A percentile compares a stretch with the other conserved stretches of the same genome.
Evolutionary conservation across 2,329 filamentous ascomycete species (phyloP).

Genomic region (Keithomyces neogunnii): DNA sequence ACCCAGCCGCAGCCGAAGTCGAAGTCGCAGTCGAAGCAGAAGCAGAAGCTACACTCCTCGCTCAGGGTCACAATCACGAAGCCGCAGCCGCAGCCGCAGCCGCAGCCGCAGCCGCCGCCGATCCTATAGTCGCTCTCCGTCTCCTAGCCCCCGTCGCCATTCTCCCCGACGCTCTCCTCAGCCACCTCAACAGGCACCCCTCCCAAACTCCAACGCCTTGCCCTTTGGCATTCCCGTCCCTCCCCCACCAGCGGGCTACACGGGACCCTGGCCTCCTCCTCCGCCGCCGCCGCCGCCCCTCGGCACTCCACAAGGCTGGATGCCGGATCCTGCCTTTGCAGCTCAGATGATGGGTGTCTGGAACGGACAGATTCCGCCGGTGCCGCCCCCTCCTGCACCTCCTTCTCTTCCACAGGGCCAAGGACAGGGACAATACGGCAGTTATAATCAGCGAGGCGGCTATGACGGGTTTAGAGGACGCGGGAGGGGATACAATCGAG

Average conservation of each 20-base stretch:
- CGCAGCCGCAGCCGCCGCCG: constrained; percentile 11
- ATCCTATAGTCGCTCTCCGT: constrained; percentile 9
- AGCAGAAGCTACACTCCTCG: constrained; percentile 24
- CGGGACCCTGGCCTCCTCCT: constrained; percentile 32
- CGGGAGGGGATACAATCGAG: constrained; percentile 6
- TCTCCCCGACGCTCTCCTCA: constrained; percentile 14
- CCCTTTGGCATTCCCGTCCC: constrained; percentile 12
- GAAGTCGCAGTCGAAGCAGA: constrained; percentile 17
- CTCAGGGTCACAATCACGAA: constrained; percentile 17
- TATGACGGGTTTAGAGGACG: constrained; percentile 20
- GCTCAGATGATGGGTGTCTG: constrained; percentile 19
- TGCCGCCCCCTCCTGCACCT: constrained; percentile 9
- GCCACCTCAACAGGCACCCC: constrained; percentile 16
- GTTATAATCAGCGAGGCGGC: constrained; percentile 17
- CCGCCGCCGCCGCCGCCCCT: constrained; percentile 17
- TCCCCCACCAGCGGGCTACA: constrained; percentile 29
- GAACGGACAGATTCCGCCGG: constrained; percentile 14
- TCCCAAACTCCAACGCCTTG: constrained; percentile 6
- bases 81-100: constrained; percentile 13
- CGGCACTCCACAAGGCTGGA: constrained; percentile 17
- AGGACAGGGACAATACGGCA: constrained; percentile 11
- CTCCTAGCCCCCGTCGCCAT: constrained; percentile 10
- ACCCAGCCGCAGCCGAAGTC: constrained; percentile 15
- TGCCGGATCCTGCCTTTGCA: constrained; percentile 17
- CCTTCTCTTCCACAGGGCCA: neutral